Conservation (phyloP, 2,329 filamentous ascomycete genomes). For the Didymella glomerata region DNA sequence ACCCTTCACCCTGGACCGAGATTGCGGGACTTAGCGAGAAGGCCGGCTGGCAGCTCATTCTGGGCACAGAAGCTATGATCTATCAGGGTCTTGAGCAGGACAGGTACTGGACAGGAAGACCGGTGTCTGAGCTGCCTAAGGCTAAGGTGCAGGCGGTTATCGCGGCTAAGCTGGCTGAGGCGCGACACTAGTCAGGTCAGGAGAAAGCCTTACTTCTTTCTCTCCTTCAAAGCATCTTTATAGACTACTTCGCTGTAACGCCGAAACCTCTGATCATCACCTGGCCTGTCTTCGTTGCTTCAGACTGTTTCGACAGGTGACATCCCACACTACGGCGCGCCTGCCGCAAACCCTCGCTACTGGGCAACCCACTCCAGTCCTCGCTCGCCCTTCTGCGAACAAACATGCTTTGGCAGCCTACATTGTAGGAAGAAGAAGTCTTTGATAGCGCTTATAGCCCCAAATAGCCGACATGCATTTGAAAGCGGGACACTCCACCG, state of each 20-base stretch:
- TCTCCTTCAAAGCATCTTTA: neutral
- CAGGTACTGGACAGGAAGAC: constrained; percentile 68
- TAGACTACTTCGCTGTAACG: constrained; percentile 10
- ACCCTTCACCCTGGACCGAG: constrained; percentile 70
- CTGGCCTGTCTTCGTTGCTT: too few species aligned
- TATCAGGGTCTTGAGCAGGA: constrained; percentile 77
- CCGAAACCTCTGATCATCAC: neutral
- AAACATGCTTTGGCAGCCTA: too few species aligned
- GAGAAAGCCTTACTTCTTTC: constrained; percentile 7
- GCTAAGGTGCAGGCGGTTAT: constrained; percentile 65
- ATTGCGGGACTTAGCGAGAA: constrained; percentile 68
- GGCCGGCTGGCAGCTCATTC: constrained; percentile 74
- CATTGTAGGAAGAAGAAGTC: too few species aligned
- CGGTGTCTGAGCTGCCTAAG: constrained; percentile 67
- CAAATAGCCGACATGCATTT: neutral
- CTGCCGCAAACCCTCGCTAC: too few species aligned
- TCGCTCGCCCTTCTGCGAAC: too few species aligned
- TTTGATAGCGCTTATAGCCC: too few species aligned
- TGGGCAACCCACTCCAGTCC: too few species aligned
- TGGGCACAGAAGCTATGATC: constrained; percentile 79
- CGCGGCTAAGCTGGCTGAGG: constrained; percentile 43
- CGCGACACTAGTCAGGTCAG: constrained; percentile 23
- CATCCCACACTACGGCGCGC: neutral
- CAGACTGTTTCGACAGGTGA: neutral
- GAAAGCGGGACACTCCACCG: neutral